A percentile compares a stretch with the other conserved stretches of the same genome.
phyloP scores from a whole-genome alignment of 495 filamentous ascomycete species.

The Patellaria atrata region DNA sequence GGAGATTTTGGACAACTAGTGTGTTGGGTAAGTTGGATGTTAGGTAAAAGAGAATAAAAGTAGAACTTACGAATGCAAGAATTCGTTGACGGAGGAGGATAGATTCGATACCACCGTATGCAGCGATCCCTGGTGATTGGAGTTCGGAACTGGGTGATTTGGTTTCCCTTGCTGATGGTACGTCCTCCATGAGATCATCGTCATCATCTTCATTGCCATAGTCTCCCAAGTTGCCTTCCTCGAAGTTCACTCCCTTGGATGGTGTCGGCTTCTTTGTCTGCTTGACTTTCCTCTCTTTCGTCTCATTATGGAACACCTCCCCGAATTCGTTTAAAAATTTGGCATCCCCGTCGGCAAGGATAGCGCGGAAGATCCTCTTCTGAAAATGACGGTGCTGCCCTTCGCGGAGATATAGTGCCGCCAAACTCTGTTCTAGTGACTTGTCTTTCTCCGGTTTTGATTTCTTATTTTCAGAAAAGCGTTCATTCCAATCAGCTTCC shows the following conservation, averaged over 20 bases:
- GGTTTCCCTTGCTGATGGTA: constrained; percentile 7
- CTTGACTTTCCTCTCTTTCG: constrained; percentile 30
- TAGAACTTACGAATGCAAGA: constrained; percentile 30
- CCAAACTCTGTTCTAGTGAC: constrained; percentile 31
- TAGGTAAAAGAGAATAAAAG: constrained; percentile 45
- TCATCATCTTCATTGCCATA: constrained; percentile 41
- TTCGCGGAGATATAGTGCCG: constrained; percentile 36
- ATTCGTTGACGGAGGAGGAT: constrained; percentile 29
- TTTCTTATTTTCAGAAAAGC: constrained; percentile 29
- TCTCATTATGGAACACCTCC: constrained; percentile 47
- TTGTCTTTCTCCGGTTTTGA: constrained; percentile 27
- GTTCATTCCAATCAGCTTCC: constrained; percentile 56
- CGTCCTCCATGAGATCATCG: constrained; percentile 27
- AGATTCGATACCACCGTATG: constrained; percentile 29
- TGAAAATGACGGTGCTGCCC: too few relatives aligned
- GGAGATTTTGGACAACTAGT: constrained; percentile 30
- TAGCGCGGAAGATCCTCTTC: constrained; percentile 45
- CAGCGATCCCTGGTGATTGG: not conserved
- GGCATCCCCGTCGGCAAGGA: constrained; percentile 46
- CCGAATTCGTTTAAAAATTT: constrained; percentile 39
- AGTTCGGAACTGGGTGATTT: not conserved
- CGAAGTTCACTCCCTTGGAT: constrained; percentile 37
- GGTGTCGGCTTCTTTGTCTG: constrained; percentile 25
- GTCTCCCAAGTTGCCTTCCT: constrained; percentile 43
- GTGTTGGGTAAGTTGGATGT: constrained; percentile 10